These are phyloP conservation scores for Oryza australiensis DNA, from an alignment of 176 grass and related monocot genomes.

Conservation along the genomic window DNA sequence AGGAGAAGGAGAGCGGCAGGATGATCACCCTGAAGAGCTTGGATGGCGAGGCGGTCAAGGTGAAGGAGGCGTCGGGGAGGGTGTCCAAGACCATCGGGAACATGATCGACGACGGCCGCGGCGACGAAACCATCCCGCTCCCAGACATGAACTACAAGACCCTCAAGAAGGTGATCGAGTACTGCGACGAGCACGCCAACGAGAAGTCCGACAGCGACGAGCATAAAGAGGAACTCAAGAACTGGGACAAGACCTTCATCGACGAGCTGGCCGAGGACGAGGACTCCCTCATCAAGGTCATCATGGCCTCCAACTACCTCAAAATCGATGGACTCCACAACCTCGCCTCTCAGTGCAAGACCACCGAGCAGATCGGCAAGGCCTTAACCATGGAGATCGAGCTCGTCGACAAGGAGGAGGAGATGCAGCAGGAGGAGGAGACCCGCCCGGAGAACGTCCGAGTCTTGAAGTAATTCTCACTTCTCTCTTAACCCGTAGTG, in stretches of 20 bases:
- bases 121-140: background rate
- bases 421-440: background rate
- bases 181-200: background rate
- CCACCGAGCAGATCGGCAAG: background rate
- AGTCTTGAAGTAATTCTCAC: background rate
- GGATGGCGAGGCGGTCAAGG: background rate
- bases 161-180: background rate
- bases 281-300: background rate
- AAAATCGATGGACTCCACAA: background rate
- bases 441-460: background rate
- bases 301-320: background rate
- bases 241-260: background rate
- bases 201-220: background rate
- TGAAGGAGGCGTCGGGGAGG: too few relatives aligned
- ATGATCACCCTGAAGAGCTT: conserved; percentile 4
- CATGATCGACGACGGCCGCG: too few relatives aligned
- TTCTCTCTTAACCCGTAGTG: background rate
- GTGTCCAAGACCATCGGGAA: too few relatives aligned
- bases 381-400: background rate
- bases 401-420: background rate
- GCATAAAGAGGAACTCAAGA: background rate
- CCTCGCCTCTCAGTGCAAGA: background rate
- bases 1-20: background rate
- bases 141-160: background rate
- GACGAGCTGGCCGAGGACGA: background rate